These are phyloP conservation scores for Penicillium soppii DNA, from an alignment of 495 filamentous ascomycete species.

Conservation along the genomic window DNA sequence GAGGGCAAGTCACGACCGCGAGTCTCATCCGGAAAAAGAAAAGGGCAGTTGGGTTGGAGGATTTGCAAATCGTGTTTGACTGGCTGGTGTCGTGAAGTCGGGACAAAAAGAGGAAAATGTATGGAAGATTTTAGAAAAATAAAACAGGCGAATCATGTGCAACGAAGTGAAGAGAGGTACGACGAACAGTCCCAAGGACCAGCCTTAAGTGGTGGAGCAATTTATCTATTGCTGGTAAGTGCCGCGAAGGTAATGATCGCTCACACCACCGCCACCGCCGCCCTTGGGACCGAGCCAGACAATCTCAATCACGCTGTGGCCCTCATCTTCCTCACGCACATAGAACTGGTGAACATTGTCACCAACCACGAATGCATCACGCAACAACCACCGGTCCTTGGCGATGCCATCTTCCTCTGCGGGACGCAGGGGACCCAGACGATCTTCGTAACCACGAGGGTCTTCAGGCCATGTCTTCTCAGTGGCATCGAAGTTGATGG, in stretches of 20 bases:
- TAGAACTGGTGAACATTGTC: constrained; percentile 51
- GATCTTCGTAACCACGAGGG: constrained; percentile 47
- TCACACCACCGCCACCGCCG: constrained; percentile 41
- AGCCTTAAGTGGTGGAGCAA: constrained; percentile 17
- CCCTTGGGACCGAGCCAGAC: constrained; percentile 51
- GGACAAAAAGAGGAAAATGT: constrained; percentile 13
- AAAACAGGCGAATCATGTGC: constrained; percentile 38
- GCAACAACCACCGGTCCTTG: constrained; percentile 48
- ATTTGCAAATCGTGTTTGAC: constrained; percentile 18
- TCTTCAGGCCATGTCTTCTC: constrained; percentile 64
- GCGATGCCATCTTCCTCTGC: constrained; percentile 41
- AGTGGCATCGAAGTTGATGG: constrained; percentile 53
- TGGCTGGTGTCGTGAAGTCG: constrained; percentile 23
- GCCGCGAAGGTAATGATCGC: constrained; percentile 27
- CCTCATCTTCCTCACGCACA: constrained; percentile 44
- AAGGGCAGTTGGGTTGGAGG: constrained; percentile 11
- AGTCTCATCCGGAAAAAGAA: constrained; percentile 25
- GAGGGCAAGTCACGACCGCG: constrained; percentile 23
- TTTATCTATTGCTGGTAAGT: constrained; percentile 27
- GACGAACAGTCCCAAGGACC: constrained; percentile 22
- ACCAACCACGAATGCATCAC: constrained; percentile 42
- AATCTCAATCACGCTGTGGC: constrained; percentile 49
- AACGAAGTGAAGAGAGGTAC: constrained; percentile 29
- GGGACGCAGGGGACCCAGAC: constrained; percentile 52
- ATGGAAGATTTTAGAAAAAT: constrained; percentile 16